Base-by-base conservation (phyloP, 2,329 filamentous ascomycete genomes). In the Graphiopsis chlorocephala region DNA sequence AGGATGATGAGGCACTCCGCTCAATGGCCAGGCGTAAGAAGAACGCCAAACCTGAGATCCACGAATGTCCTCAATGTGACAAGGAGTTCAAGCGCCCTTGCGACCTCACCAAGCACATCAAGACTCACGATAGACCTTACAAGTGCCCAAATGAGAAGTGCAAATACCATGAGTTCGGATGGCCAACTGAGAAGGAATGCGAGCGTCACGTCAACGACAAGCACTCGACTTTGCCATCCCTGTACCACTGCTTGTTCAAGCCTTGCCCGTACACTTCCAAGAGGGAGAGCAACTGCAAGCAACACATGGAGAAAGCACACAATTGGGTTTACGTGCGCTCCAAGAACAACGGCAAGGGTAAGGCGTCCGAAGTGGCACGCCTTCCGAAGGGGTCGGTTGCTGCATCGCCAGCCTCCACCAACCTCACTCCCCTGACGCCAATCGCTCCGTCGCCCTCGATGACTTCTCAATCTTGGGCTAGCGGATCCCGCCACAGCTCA, bases 221-320 rank as follows among this genome's bases (percentile, higher is more conserved):
- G 81, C 95, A 99, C 81, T 93, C 91, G 20, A 80, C 86, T 61
- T 84, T 88, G 35, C 93, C 95, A 4, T 84, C 88, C 50, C 88
- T 96, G 81, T 97, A 88, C 78, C 88, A 91, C 80, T 99, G 95
- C 80, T 80, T 88, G 56, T 98, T 86, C 79, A 84, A 88, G 71
- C 90, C 90, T 26, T 98, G 95, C 83, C 88, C 91, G 0, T 98
- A 98, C 82, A 90, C 92, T 74, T 97, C 93, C 12, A 98, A 98
- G 84, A 90, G 93, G 65, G 91, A 97, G 81, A 95, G 91, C 68
- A 98, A 98, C 78, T 96, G 92, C 85, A 97, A 97, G 77, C 94
- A 97, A 78, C 93, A 98, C 80, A 97, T 97, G 93, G 94, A 98
- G 82, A 97, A 97, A 79, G 90, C 92, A 0, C 93, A 98, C 73